Percentiles rank a stretch among this genome's conserved stretches.
phyloP scores from a whole-genome alignment of 768 basidiomycete genomes.

The Exsudoporus frostii region DNA sequence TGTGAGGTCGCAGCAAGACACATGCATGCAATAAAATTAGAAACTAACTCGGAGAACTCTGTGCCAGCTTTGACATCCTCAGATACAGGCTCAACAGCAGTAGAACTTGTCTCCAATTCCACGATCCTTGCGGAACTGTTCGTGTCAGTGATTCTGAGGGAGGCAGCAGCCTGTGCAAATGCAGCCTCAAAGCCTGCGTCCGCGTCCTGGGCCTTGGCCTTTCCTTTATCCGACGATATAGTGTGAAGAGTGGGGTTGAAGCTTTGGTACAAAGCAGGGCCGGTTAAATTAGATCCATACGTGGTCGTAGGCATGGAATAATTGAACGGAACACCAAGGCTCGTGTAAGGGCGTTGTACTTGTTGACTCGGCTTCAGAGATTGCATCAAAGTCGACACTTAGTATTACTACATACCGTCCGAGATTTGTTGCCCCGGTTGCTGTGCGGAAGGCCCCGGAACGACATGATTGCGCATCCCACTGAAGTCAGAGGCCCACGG shows the following conservation, averaged over 20 bases:
- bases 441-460: conserved; percentile 31
- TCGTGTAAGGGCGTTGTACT: conserved; percentile 40
- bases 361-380: conserved; percentile 6
- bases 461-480: conserved; percentile 23
- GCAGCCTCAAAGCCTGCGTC: conserved; percentile 86
- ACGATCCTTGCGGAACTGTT: conserved; percentile 48
- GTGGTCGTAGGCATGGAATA: conserved; percentile 31
- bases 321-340: conserved; percentile 35
- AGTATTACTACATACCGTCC: conserved; percentile 15
- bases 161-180: conserved; percentile 64
- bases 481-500: conserved; percentile 62
- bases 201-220: conserved; percentile 73
- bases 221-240: conserved; percentile 49
- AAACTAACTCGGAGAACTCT: conserved; percentile 55
- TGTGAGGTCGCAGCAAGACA: conserved; percentile 4
- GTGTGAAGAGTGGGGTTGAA: conserved; percentile 23
- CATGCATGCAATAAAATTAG: too few relatives aligned
- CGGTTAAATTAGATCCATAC: conserved; percentile 34
- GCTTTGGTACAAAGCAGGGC: conserved; percentile 34
- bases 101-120: conserved; percentile 46
- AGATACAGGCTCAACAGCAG: conserved; percentile 41
- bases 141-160: conserved; percentile 40
- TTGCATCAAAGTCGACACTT: background rate
- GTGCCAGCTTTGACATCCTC: conserved; percentile 25
- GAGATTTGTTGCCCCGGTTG: conserved; percentile 26